Evolutionary conservation across 73 alveolate species (phyloP).

Genomic region (Strombidium stylifer): DNA sequence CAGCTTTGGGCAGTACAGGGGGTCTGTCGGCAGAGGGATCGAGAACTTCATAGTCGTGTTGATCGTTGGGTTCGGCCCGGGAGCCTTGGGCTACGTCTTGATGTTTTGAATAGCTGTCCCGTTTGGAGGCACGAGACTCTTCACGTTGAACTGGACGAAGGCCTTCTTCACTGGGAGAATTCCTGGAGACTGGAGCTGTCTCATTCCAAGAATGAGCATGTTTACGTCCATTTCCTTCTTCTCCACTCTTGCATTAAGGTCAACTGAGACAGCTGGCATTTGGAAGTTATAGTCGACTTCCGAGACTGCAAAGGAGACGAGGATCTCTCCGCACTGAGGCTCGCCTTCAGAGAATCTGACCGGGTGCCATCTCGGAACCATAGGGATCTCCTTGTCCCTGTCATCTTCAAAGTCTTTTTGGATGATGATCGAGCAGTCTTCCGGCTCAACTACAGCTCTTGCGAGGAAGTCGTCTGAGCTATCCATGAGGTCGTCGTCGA

Average conservation of each 20-base stretch:
- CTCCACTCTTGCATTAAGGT: conserved; percentile 53
- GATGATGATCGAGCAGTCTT: neutral
- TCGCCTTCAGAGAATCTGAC: conserved; percentile 64
- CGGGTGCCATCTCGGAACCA: conserved; percentile 79
- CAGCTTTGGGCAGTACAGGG: conserved; percentile 78
- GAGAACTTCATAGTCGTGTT: conserved; percentile 72
- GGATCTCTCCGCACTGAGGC: conserved; percentile 72
- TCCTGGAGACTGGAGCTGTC: conserved; percentile 81
- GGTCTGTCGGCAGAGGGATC: conserved; percentile 73
- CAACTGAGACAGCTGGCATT: conserved; percentile 16
- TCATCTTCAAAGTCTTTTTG: too few relatives aligned
- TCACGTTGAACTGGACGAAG: conserved; percentile 72
- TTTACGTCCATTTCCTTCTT: conserved; percentile 59
- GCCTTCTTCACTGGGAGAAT: conserved; percentile 85
- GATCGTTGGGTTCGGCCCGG: conserved; percentile 89
- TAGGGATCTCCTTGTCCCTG: conserved; percentile 38
- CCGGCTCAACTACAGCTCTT: conserved; percentile 20
- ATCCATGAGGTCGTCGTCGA: conserved; percentile 38
- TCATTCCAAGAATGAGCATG: conserved; percentile 78
- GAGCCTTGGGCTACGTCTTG: conserved; percentile 75
- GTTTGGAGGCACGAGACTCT: conserved; percentile 71
- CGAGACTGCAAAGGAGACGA: conserved; percentile 63
- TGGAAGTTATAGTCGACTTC: conserved; percentile 46
- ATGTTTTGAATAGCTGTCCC: conserved; percentile 59
- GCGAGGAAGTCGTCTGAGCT: conserved; percentile 58